phyloP scores from a whole-genome alignment of 2,329 filamentous ascomycete species.

The Trichoderma guizhouense region DNA sequence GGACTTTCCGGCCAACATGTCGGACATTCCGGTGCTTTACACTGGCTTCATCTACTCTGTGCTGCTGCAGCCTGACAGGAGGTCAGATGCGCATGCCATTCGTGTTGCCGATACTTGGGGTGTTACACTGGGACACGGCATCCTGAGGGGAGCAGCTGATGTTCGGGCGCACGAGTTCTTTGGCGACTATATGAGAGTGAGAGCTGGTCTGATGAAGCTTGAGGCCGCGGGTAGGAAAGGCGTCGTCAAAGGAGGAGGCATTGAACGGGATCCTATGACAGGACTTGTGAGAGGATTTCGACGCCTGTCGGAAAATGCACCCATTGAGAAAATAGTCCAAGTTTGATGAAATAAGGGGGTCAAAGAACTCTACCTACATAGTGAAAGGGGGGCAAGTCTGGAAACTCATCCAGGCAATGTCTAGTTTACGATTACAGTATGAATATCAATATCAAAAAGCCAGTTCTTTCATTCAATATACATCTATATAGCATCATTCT shows the following conservation, averaged over 20 bases:
- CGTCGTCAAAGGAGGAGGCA: constrained; percentile 42
- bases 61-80: constrained; percentile 46
- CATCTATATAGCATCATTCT: constrained; percentile 19
- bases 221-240: constrained; percentile 28
- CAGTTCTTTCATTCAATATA: not conserved
- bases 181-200: constrained; percentile 47
- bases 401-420: not conserved
- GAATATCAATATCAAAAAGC: not conserved
- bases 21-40: constrained; percentile 37
- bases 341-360: not conserved
- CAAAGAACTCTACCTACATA: not conserved
- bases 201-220: constrained; percentile 34
- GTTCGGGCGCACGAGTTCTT: constrained; percentile 53
- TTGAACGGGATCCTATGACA: constrained; percentile 36
- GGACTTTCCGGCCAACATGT: constrained; percentile 45
- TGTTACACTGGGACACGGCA: constrained; percentile 58
- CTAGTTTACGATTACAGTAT: not conserved
- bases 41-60: constrained; percentile 56
- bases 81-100: constrained; percentile 49
- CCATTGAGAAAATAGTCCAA: not conserved
- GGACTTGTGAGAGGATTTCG: constrained; percentile 37
- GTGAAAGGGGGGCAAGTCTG: not conserved
- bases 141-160: constrained; percentile 32
- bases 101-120: constrained; percentile 47
- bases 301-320: not conserved